phyloP scores from a whole-genome alignment of 306 rosid species.

The Prunus kanzakura region DNA sequence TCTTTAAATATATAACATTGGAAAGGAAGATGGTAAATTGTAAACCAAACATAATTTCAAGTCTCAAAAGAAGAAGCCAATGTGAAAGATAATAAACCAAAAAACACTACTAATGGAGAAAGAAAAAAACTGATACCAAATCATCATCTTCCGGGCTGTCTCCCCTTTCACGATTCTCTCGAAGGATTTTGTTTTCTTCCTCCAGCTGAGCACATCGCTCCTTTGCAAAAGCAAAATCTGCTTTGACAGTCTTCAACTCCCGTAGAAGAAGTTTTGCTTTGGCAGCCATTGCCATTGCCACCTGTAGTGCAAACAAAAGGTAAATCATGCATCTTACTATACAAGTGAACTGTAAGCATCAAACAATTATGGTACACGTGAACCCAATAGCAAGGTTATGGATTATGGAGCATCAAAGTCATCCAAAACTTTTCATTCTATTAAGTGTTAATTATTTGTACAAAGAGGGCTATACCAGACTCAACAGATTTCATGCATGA shows the following conservation, averaged over 20 bases:
- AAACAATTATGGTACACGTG: neutral
- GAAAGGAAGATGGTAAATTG: conserved; percentile 11
- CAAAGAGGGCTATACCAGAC: neutral
- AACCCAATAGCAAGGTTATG: neutral
- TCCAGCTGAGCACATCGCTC: conserved; percentile 97
- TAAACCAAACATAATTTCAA: conserved; percentile 14
- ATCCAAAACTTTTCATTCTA: neutral
- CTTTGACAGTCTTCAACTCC: conserved; percentile 96
- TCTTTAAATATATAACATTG: neutral
- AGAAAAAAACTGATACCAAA: conserved; percentile 48
- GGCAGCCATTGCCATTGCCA: conserved; percentile 99
- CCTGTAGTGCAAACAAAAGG: conserved; percentile 49
- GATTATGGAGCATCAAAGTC: neutral
- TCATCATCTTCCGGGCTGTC: conserved; percentile 89
- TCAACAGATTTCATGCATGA: neutral
- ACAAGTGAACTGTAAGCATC: neutral
- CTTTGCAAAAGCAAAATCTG: conserved; percentile 97
- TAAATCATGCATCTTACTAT: conserved; percentile 30
- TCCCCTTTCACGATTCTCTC: conserved; percentile 88
- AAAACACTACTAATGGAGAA: neutral
- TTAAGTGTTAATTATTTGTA: neutral
- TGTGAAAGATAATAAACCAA: neutral
- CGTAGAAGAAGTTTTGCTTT: conserved; percentile 97
- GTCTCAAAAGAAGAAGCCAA: neutral
- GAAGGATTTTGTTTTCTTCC: conserved; percentile 86